A percentile compares a stretch with the other conserved stretches of the same genome.
Conservation (phyloP, 179 eudicot genomes). For the Spergularia azorica region DNA sequence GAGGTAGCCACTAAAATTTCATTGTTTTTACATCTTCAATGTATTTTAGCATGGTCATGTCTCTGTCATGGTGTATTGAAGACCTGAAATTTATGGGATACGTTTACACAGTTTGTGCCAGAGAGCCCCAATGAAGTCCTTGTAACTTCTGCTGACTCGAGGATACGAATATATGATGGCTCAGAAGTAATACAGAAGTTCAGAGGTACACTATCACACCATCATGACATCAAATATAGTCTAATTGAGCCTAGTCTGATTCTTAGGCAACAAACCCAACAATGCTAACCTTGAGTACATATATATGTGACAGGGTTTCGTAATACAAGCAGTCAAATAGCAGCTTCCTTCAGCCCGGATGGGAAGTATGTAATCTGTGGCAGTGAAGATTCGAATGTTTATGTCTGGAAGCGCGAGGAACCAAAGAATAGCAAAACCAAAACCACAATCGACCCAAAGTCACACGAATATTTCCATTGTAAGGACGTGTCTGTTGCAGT, state of each 20-base stretch:
- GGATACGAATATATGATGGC: conserved; percentile 68
- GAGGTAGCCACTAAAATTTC: conserved; percentile 40
- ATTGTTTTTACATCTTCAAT: neutral
- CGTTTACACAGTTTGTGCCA: conserved; percentile 56
- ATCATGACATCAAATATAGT: neutral
- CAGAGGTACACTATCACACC: conserved; percentile 43
- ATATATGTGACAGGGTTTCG: conserved; percentile 51
- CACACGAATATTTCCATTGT: conserved; percentile 76
- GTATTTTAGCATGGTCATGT: neutral
- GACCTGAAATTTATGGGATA: neutral
- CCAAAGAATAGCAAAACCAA: conserved; percentile 47
- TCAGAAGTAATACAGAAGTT: conserved; percentile 65
- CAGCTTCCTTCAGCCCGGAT: conserved; percentile 66
- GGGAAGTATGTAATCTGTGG: conserved; percentile 74
- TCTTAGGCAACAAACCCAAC: too few species aligned
- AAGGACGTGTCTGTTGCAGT: conserved; percentile 80
- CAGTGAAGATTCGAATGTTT: conserved; percentile 91
- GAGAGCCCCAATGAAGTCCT: conserved; percentile 75
- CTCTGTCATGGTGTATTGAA: neutral
- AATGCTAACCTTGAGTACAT: neutral
- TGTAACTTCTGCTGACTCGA: conserved; percentile 88
- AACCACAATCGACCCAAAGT: conserved; percentile 31
- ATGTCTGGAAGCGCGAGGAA: conserved; percentile 79
- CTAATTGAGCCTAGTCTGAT: too few species aligned
- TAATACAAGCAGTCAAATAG: conserved; percentile 85